Conservation (phyloP, 805 yeast genomes). For the Grigorovia humatica region DNA sequence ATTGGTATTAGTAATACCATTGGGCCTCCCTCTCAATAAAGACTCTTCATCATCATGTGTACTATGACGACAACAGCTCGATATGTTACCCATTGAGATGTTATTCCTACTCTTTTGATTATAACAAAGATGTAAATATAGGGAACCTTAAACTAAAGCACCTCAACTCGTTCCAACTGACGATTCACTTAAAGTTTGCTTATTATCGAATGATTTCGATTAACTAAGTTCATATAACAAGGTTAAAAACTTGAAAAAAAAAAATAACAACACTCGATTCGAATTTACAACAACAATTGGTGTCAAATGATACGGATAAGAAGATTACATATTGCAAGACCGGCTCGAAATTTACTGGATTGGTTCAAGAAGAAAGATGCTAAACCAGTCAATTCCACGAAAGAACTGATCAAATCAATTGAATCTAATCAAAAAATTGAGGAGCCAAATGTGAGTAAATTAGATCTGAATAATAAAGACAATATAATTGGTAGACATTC, state of each 20-base stretch:
- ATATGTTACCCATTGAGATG: conserved; percentile 19
- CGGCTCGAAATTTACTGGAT: conserved; percentile 25
- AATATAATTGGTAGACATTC: conserved; percentile 22
- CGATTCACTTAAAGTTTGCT: no score
- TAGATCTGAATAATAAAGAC: conserved; percentile 19
- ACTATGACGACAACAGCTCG: conserved; percentile 20
- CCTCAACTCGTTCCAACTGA: no score
- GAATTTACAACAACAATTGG: no score
- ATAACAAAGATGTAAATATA: neutral
- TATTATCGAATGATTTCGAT: no score
- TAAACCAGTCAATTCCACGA: conserved; percentile 10
- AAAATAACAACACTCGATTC: no score
- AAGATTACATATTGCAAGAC: neutral
- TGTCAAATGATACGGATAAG: neutral
- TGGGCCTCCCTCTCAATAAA: conserved; percentile 19
- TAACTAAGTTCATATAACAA: no score
- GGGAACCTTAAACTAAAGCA: no score
- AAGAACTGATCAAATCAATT: conserved; percentile 29
- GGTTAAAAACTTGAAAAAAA: no score
- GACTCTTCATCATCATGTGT: conserved; percentile 19
- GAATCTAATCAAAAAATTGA: conserved; percentile 30
- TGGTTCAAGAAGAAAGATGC: conserved; percentile 30
- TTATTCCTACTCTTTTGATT: neutral
- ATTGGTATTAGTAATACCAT: conserved; percentile 8
- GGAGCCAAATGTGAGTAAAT: conserved; percentile 5